Conservation (phyloP, 2,329 filamentous ascomycete genomes). For the Pseudocercospora ulei region DNA sequence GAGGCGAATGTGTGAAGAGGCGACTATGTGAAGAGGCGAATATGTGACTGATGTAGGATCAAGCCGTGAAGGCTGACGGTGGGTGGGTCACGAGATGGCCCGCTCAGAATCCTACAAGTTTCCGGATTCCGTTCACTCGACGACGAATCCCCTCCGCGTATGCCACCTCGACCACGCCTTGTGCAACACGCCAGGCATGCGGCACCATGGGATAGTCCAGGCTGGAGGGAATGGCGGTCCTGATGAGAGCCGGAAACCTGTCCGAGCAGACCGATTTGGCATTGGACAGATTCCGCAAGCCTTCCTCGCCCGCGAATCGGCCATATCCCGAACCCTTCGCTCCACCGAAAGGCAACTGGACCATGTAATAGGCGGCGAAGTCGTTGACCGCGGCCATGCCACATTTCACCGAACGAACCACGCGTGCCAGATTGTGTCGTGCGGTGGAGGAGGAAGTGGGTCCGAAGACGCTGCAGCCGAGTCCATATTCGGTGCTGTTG, state of each 20-base stretch:
- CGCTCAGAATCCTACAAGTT: constrained; percentile 29
- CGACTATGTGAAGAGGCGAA: background rate
- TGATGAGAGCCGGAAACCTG: constrained; percentile 47
- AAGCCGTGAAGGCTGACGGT: constrained; percentile 3
- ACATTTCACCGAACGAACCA: constrained; percentile 60
- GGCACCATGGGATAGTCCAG: constrained; percentile 66
- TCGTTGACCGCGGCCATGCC: constrained; percentile 96
- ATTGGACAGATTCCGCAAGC: constrained; percentile 75
- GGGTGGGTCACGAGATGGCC: constrained; percentile 9
- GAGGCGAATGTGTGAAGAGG: background rate
- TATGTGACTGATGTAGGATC: constrained; percentile 4
- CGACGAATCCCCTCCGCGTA: constrained; percentile 39
- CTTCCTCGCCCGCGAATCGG: constrained; percentile 83
- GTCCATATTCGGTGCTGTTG: constrained; percentile 74
- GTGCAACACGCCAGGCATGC: constrained; percentile 38
- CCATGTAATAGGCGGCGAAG: constrained; percentile 86
- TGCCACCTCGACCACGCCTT: constrained; percentile 43
- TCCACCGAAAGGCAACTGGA: constrained; percentile 88
- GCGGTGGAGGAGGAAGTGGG: constrained; percentile 39
- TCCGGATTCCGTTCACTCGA: constrained; percentile 37
- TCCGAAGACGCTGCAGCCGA: constrained; percentile 84
- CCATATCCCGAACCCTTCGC: constrained; percentile 82
- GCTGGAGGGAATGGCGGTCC: constrained; percentile 69
- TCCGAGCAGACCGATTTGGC: constrained; percentile 78
- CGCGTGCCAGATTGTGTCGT: constrained; percentile 50